These are phyloP conservation scores for Pulveroboletus sp. DNA, from an alignment of 768 basidiomycete genomes.

Conservation along the genomic window DNA sequence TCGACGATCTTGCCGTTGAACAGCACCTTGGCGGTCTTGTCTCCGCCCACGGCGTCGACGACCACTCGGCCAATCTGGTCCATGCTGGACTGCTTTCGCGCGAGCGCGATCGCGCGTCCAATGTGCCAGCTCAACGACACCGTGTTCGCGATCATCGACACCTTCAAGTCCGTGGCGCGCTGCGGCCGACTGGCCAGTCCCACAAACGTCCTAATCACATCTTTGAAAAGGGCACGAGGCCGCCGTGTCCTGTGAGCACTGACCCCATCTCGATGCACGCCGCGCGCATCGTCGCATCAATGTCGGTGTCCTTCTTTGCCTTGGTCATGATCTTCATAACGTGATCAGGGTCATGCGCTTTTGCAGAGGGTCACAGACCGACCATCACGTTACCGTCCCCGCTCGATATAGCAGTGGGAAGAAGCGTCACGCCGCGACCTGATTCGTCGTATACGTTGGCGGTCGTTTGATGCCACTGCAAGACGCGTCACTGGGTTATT, in stretches of 20 bases:
- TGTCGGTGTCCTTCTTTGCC: conserved; percentile 40
- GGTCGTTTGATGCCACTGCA: conserved; percentile 32
- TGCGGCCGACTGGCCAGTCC: conserved; percentile 44
- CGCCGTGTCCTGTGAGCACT: background rate
- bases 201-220: conserved; percentile 38
- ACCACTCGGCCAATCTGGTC: conserved; percentile 34
- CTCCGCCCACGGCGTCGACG: conserved; percentile 36
- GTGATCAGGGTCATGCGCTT: conserved; percentile 13
- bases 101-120: conserved; percentile 54
- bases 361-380: conserved; percentile 1
- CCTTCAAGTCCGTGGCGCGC: conserved; percentile 31
- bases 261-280: conserved; percentile 52
- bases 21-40: conserved; percentile 37
- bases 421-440: conserved; percentile 26
- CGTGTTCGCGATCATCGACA: conserved; percentile 47
- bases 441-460: conserved; percentile 27
- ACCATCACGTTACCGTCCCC: conserved; percentile 39
- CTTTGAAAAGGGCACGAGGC: background rate
- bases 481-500: background rate
- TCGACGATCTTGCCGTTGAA: conserved; percentile 63
- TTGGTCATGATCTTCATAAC: conserved; percentile 38
- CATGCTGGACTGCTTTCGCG: conserved; percentile 45
- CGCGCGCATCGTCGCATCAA: conserved; percentile 45
- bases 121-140: conserved; percentile 63
- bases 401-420: conserved; percentile 35